Evolutionary conservation across 108 stramenopile genomes (phyloP).

Genomic region (Cyclotella distinguenda): DNA sequence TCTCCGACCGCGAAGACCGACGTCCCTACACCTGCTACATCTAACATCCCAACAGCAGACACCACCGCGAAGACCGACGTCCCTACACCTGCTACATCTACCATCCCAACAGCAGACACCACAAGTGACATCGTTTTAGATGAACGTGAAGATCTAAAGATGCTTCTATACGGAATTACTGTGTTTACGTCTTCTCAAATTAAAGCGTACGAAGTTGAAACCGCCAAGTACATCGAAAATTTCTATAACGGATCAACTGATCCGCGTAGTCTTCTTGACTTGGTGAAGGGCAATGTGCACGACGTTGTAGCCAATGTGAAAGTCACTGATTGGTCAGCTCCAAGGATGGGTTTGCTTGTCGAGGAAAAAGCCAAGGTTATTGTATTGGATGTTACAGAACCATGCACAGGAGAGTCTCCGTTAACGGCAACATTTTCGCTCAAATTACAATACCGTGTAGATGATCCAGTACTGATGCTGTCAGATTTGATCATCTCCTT

Average conservation of each 20-base stretch:
- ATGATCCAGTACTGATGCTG: neutral
- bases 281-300: neutral
- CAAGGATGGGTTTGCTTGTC: neutral
- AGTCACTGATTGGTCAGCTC: conserved; percentile 2
- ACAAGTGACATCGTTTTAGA: no score
- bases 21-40: neutral
- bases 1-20: neutral
- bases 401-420: conserved; percentile 18
- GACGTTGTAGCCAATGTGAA: neutral
- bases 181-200: neutral
- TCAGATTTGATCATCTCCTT: conserved; percentile 26
- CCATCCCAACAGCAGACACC: neutral
- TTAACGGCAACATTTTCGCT: conserved; percentile 25
- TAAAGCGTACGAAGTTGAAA: conserved; percentile 9
- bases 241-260: conserved; percentile 10
- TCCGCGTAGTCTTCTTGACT: neutral
- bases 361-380: conserved; percentile 12
- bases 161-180: conserved; percentile 20
- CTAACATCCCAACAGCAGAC: neutral
- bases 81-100: neutral
- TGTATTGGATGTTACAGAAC: conserved; percentile 22
- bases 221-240: conserved; percentile 27
- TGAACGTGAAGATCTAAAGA: conserved; percentile 13
- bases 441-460: conserved; percentile 21
- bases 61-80: neutral